A percentile compares a stretch with the other conserved stretches of the same genome.
Evolutionary conservation across 352 stramenopile genomes (phyloP).

Genomic region (Phytophthora ohioensis): DNA sequence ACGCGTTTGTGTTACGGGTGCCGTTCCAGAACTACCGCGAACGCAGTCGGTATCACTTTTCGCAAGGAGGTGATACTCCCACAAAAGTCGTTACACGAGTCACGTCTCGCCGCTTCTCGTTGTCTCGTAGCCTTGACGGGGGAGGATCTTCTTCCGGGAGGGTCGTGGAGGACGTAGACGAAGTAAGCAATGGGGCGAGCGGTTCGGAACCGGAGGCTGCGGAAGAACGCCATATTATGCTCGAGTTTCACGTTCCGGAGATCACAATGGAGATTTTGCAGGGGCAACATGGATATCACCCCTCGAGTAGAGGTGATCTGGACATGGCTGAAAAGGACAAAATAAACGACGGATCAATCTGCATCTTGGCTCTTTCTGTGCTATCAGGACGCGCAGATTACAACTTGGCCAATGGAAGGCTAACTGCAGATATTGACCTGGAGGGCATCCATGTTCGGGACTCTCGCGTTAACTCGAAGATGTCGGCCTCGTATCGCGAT

Average conservation of each 20-base stretch:
- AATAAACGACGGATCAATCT: conserved; percentile 80
- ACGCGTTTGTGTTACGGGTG: conserved; percentile 77
- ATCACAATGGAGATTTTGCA: conserved; percentile 85
- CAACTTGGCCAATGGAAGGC: conserved; percentile 52
- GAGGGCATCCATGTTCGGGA: conserved; percentile 75
- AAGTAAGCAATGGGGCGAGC: conserved; percentile 39
- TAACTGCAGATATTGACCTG: conserved; percentile 62
- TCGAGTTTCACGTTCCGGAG: conserved; percentile 71
- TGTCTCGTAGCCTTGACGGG: conserved; percentile 37
- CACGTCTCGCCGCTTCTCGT: conserved; percentile 36
- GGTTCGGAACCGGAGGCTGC: conserved; percentile 47
- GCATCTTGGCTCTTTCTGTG: conserved; percentile 60
- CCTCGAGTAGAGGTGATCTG: conserved; percentile 76
- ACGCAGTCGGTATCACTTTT: conserved; percentile 58
- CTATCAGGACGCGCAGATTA: conserved; percentile 63
- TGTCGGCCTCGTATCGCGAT: conserved; percentile 73
- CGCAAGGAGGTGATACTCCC: conserved; percentile 19
- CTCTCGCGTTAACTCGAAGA: conserved; percentile 62
- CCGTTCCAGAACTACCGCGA: conserved; percentile 83
- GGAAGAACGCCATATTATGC: conserved; percentile 65
- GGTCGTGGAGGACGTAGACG: conserved; percentile 43
- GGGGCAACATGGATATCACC: conserved; percentile 80
- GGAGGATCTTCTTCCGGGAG: conserved; percentile 36
- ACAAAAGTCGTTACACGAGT: conserved; percentile 18
- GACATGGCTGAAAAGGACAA: conserved; percentile 76